Evolutionary conservation across 2,329 filamentous ascomycete genomes (phyloP).

Genomic region (Clarireedia sp.): DNA sequence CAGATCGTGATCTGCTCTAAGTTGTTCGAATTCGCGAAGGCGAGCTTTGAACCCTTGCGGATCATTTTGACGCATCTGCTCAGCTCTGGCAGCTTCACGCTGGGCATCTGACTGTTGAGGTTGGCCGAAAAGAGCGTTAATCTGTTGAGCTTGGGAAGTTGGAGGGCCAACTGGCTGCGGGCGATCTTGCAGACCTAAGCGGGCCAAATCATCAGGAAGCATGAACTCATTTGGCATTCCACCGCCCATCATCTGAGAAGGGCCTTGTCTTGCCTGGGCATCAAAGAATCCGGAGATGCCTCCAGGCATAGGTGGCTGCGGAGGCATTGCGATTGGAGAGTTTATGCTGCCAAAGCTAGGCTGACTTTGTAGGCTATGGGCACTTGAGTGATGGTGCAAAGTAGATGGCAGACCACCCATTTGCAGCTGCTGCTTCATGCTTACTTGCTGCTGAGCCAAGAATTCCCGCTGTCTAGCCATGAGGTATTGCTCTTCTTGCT

Average conservation of each 20-base stretch:
- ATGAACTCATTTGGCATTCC: constrained; percentile 44
- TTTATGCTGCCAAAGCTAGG: constrained; percentile 93
- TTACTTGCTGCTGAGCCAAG: constrained; percentile 77
- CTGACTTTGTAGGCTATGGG: constrained; percentile 92
- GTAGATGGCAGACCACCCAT: constrained; percentile 43
- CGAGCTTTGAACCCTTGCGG: constrained; percentile 52
- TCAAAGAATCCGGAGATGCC: constrained; percentile 65
- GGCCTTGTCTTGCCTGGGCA: constrained; percentile 35
- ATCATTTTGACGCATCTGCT: constrained; percentile 55
- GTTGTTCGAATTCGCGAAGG: constrained; percentile 73
- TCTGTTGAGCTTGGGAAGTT: constrained; percentile 25
- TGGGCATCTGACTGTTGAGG: constrained; percentile 19
- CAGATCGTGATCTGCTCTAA: constrained; percentile 65
- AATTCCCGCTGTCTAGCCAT: constrained; percentile 96
- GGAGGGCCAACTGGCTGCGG: constrained; percentile 20
- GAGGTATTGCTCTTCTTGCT: constrained; percentile 95
- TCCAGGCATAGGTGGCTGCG: constrained; percentile 40
- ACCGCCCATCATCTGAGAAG: constrained; percentile 32
- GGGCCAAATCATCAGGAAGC: constrained; percentile 67
- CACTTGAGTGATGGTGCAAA: constrained; percentile 89
- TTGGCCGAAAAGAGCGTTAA: constrained; percentile 25
- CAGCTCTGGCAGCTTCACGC: constrained; percentile 50
- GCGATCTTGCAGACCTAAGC: constrained; percentile 46
- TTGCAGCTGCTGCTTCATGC: constrained; percentile 67
- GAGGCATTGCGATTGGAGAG: constrained; percentile 61